Evolutionary conservation across 352 stramenopile species (phyloP).

Genomic region (Phytophthora fragariaefolia): DNA sequence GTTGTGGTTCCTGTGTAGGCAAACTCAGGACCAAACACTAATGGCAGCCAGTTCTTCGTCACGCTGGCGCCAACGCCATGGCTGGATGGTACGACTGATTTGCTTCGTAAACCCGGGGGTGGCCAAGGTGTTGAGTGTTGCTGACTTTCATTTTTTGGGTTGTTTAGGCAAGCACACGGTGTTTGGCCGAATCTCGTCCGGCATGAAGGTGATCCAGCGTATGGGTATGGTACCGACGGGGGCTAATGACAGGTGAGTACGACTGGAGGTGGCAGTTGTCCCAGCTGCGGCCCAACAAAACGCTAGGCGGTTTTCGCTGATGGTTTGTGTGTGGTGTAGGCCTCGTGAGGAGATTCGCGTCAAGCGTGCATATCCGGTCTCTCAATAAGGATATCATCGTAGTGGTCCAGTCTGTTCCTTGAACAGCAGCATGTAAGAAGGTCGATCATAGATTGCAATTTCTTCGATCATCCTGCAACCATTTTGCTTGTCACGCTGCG

Average conservation of each 20-base stretch:
- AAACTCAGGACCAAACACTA: constrained; percentile 92
- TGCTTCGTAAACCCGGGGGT: not conserved
- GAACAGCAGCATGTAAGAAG: constrained; percentile 10
- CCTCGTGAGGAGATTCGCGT: constrained; percentile 84
- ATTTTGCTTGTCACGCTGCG: not conserved
- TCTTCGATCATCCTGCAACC: constrained; percentile 1
- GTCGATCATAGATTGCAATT: constrained; percentile 26
- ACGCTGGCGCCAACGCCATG: constrained; percentile 93
- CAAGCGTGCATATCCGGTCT: constrained; percentile 67
- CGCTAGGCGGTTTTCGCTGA: not conserved
- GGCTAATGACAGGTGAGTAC: constrained; percentile 78
- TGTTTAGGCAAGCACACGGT: constrained; percentile 93
- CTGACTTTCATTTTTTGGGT: constrained; percentile 10
- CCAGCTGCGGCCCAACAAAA: not conserved
- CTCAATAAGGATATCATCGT: constrained; percentile 47
- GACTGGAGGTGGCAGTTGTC: not conserved
- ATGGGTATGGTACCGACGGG: constrained; percentile 91
- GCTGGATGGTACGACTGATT: constrained; percentile 81
- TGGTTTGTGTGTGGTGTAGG: constrained; percentile 36
- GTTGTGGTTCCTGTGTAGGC: constrained; percentile 46
- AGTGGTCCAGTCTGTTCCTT: not conserved
- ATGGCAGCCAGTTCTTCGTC: constrained; percentile 96
- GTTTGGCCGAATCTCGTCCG: constrained; percentile 91
- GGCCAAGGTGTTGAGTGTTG: no score
- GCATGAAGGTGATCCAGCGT: constrained; percentile 94